phyloP scores from a whole-genome alignment of 768 basidiomycete genomes.

The Mycena alexandri region DNA sequence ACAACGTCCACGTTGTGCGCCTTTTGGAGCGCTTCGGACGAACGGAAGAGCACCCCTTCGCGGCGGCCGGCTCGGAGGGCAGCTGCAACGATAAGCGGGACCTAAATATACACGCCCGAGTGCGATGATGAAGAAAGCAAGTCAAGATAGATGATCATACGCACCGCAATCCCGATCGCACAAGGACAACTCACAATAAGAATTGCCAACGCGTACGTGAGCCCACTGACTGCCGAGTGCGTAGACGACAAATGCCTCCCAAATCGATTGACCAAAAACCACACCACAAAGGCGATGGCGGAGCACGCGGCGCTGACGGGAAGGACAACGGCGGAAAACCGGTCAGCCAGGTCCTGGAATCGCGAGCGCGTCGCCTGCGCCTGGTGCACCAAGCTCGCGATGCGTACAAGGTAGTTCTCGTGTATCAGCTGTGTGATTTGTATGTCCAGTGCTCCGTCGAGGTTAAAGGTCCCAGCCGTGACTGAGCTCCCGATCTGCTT shows the following conservation, averaged over 20 bases:
- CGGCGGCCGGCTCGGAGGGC: conserved; percentile 37
- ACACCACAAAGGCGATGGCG: conserved; percentile 51
- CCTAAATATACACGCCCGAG: conserved; percentile 30
- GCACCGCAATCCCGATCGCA: conserved; percentile 53
- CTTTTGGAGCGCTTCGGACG: conserved; percentile 57
- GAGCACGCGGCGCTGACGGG: conserved; percentile 60
- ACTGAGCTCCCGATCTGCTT: conserved; percentile 50
- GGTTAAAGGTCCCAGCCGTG: conserved; percentile 55
- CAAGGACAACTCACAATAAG: conserved; percentile 69
- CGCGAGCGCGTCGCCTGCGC: conserved; percentile 53
- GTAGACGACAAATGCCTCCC: conserved; percentile 43
- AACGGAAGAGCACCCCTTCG: conserved; percentile 49
- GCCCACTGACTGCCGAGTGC: conserved; percentile 49
- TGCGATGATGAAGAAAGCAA: background rate
- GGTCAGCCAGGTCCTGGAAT: conserved; percentile 63
- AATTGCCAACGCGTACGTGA: conserved; percentile 65
- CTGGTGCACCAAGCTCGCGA: conserved; percentile 50
- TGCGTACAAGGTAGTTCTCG: conserved; percentile 57
- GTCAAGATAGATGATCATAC: conserved; percentile 41
- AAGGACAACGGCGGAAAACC: conserved; percentile 61
- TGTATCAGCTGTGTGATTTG: conserved; percentile 50
- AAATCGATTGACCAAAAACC: conserved; percentile 50
- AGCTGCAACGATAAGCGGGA: conserved; percentile 44
- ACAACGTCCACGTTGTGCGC: conserved; percentile 58
- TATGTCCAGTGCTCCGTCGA: conserved; percentile 49